phyloP scores from a whole-genome alignment of 345 rosid species.

The Raphanus sativus region DNA sequence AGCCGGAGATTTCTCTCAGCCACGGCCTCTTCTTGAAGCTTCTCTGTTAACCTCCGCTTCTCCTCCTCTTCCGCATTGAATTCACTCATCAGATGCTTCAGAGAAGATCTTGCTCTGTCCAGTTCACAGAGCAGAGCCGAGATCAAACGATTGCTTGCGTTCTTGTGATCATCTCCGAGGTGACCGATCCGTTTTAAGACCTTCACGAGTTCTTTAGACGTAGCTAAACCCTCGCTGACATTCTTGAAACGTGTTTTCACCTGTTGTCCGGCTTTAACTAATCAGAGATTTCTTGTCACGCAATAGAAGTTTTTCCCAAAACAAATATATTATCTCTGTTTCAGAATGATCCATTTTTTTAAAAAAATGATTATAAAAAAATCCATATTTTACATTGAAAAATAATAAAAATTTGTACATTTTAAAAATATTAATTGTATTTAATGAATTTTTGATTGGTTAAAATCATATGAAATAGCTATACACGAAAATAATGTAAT shows the following conservation, averaged over 20 bases:
- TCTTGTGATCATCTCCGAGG: constrained; percentile 51
- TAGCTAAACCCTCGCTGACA: constrained; percentile 53
- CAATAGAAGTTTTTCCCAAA: not conserved
- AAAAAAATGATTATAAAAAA: too few species aligned
- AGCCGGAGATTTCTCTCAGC: constrained; percentile 67
- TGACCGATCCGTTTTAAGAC: constrained; percentile 62
- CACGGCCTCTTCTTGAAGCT: constrained; percentile 66
- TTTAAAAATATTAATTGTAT: too few species aligned
- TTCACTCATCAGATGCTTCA: constrained; percentile 57
- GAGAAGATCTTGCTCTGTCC: constrained; percentile 55
- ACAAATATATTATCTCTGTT: too few species aligned
- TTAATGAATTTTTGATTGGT: too few species aligned
- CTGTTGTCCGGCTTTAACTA: constrained; percentile 39
- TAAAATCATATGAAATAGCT: too few species aligned
- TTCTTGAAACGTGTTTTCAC: constrained; percentile 64
- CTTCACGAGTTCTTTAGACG: constrained; percentile 79
- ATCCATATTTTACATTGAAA: too few species aligned
- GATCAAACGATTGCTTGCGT: constrained; percentile 53
- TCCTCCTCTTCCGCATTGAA: constrained; percentile 47
- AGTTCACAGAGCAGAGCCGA: constrained; percentile 67
- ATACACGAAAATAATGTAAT: too few species aligned
- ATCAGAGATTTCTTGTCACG: constrained; percentile 1
- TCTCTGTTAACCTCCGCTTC: constrained; percentile 60
- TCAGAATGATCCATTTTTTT: too few species aligned
- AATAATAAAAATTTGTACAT: too few species aligned